Conservation (phyloP, 305 asterid species). For the Euphrasia arctica region DNA sequence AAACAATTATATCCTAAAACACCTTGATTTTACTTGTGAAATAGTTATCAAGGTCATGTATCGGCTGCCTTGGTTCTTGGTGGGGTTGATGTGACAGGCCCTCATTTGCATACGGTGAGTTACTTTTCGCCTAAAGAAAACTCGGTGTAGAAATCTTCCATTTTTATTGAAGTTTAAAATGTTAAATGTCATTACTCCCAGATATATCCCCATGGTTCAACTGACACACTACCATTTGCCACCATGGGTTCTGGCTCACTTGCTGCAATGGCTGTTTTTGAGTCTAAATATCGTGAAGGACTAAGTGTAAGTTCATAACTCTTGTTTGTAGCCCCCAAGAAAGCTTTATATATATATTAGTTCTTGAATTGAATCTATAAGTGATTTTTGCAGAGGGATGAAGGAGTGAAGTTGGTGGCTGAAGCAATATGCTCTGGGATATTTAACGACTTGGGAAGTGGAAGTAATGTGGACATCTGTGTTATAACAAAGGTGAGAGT, state of each 20-base stretch:
- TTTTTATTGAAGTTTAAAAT: conserved; percentile 17
- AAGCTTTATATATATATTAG: background rate
- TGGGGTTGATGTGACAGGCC: conserved; percentile 92
- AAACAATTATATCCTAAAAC: conserved; percentile 14
- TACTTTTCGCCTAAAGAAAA: conserved; percentile 3
- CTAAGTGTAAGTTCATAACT: conserved; percentile 56
- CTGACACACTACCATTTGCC: conserved; percentile 92
- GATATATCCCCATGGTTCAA: conserved; percentile 98
- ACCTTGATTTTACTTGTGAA: conserved; percentile 26
- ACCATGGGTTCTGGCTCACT: conserved; percentile 99
- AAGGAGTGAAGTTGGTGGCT: conserved; percentile 75
- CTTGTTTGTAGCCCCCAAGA: conserved; percentile 11
- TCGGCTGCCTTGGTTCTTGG: conserved; percentile 97
- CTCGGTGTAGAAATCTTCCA: background rate
- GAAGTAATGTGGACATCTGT: conserved; percentile 95
- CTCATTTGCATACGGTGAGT: conserved; percentile 94
- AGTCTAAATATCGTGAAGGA: conserved; percentile 83
- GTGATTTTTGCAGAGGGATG: conserved; percentile 59
- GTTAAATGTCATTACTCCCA: conserved; percentile 27
- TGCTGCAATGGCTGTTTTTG: conserved; percentile 93
- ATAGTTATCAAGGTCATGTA: conserved; percentile 82
- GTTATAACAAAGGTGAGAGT: conserved; percentile 55
- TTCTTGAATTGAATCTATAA: conserved; percentile 16
- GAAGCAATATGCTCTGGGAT: conserved; percentile 92
- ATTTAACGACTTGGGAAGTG: conserved; percentile 97